Conservation (phyloP, 805 yeast species). For the Pichia ethanolica region DNA sequence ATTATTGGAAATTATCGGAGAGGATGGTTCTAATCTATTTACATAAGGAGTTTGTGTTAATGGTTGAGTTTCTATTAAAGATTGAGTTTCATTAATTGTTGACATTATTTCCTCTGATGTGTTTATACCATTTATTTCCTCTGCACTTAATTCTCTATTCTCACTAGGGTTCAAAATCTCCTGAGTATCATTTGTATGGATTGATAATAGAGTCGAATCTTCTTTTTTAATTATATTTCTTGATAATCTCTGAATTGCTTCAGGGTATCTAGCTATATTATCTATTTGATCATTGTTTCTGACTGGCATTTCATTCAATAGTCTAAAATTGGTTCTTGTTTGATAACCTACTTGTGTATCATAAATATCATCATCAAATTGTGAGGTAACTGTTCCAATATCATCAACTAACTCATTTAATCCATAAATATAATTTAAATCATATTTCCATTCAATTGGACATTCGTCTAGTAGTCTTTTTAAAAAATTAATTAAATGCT, state of each 20-base stretch:
- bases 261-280: not conserved
- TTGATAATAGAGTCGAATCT: not conserved
- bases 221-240: not conserved
- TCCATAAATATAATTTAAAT: conserved; percentile 11
- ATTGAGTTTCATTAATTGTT: not conserved
- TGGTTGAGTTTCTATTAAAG: not conserved
- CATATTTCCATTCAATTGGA: conserved; percentile 12
- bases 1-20: not conserved
- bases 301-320: conserved; percentile 1
- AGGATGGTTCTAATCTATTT: too few relatives aligned
- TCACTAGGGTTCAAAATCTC: not conserved
- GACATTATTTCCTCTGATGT: not conserved
- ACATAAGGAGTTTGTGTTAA: too few relatives aligned
- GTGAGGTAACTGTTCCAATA: not conserved
- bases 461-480: conserved; percentile 9
- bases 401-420: conserved; percentile 5
- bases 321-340: not conserved
- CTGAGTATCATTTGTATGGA: not conserved
- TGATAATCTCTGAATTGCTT: not conserved
- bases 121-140: too few relatives aligned
- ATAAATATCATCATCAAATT: not conserved
- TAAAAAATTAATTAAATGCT: conserved; percentile 14
- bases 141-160: too few relatives aligned
- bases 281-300: not conserved
- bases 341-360: not conserved